These are phyloP conservation scores for Diplosphaera chodatii DNA, from an alignment of 139 green algal species.

Conservation along the genomic window DNA sequence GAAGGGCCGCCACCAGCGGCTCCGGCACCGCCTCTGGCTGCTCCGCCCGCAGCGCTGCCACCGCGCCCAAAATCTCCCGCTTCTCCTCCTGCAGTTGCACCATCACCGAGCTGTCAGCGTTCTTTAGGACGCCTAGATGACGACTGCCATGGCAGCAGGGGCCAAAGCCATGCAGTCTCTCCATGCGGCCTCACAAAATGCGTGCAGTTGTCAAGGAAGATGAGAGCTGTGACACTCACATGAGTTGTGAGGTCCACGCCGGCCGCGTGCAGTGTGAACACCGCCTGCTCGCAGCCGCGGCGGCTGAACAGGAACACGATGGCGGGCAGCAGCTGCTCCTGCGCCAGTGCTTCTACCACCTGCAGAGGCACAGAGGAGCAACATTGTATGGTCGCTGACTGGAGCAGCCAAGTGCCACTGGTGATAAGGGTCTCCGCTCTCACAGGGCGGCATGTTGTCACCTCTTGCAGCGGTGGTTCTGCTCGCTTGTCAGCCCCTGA, in stretches of 20 bases:
- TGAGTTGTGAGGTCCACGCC: conserved; percentile 35
- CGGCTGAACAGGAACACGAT: conserved; percentile 91
- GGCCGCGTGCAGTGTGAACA: neutral
- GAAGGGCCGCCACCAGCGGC: conserved; percentile 52
- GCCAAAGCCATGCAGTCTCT: no score
- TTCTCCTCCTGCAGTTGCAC: conserved; percentile 28
- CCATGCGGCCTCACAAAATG: no score
- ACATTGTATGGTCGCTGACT: no score
- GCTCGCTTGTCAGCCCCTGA: neutral
- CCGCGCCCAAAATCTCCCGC: conserved; percentile 39
- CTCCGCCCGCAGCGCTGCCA: conserved; percentile 45
- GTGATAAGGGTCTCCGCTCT: no score
- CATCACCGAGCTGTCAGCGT: no score
- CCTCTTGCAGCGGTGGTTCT: neutral
- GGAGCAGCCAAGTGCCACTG: no score
- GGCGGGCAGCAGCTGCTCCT: conserved; percentile 70
- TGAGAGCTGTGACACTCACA: no score
- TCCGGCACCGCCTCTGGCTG: conserved; percentile 73
- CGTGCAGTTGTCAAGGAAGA: no score
- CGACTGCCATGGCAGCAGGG: no score
- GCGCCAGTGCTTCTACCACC: conserved; percentile 32
- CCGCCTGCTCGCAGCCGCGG: conserved; percentile 62
- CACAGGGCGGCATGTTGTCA: no score
- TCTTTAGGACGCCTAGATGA: no score
- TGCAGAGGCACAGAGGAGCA: no score